Base-by-base conservation (phyloP, 805 yeast genomes). In the Candida sakaeoensis region DNA sequence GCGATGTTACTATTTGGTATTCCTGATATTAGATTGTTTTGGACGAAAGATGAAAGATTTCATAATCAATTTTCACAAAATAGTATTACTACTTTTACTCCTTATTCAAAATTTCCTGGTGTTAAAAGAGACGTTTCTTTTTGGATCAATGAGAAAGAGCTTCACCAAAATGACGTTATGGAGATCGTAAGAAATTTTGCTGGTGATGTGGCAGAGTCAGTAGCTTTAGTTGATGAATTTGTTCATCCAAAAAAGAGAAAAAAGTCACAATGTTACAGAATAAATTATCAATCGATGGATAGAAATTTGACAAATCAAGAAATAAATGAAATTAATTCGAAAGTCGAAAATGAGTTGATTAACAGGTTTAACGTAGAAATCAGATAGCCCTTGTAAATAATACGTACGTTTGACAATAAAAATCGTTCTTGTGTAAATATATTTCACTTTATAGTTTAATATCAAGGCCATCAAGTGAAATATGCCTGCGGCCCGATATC, bases 1-100 rank as follows among this genome's bases (percentile, higher is more conserved):
- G 98, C 99, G 26, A 93, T 93, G 99, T 67, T 93, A 14, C 68
- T 93, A 37, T 93, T 90, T 64, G 96, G 95, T 16, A 83, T 93
- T 33, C 98, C 98, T 2, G 99, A 93, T 58, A 93, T 93, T 46
- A 73, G 99, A 47, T 65, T 91, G 34, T 87, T 93, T 61, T 93
- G 99, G 99, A 75, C 96, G 1, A 52, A 63, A 27, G 96, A 93
- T 61, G 78, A 77, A 39, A 69, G 96, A 41, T 93, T 93, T 56
- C 61, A 70, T 21, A 59, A 61, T 2, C 99, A 93, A 64, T 93
- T 93, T 59, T 46, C 58, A 23, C 68, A 73, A 38, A 85, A 84
- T 8, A 57, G 65, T 19, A 87, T 93, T 36, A 61, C 80, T 1
- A 80, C 79, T 8, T 93, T 91, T 67, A 79, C 71, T 52, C 93